These are phyloP conservation scores for Verticillium zaregamsianum DNA, from an alignment of 2,329 filamentous ascomycete genomes.

Conservation along the genomic window DNA sequence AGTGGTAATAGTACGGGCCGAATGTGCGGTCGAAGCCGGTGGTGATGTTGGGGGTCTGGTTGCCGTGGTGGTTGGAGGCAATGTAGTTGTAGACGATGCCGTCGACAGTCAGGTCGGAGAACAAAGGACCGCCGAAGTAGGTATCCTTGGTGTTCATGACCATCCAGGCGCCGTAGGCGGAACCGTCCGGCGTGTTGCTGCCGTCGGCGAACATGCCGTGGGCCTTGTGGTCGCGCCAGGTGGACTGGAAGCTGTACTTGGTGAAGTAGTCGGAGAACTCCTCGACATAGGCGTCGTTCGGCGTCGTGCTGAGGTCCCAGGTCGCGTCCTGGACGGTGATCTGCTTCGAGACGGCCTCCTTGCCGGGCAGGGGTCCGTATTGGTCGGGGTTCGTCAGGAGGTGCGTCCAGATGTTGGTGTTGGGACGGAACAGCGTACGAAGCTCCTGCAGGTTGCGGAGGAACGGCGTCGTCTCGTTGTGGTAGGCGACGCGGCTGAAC, in stretches of 20 bases:
- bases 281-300: conserved; percentile 47
- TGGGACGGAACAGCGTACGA: conserved; percentile 53
- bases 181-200: conserved; percentile 38
- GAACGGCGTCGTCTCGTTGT: conserved; percentile 49
- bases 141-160: conserved; percentile 58
- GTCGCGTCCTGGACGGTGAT: conserved; percentile 56
- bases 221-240: conserved; percentile 50
- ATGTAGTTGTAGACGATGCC: conserved; percentile 60
- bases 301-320: conserved; percentile 51
- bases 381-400: conserved; percentile 48
- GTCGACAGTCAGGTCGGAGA: conserved; percentile 56
- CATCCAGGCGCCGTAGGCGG: conserved; percentile 53
- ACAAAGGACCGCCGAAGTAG: conserved; percentile 53
- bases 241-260: conserved; percentile 56
- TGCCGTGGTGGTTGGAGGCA: conserved; percentile 56
- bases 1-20: conserved; percentile 56
- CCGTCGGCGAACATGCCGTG: conserved; percentile 40
- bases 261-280: conserved; percentile 56
- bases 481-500: conserved; percentile 51
- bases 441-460: conserved; percentile 55
- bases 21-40: conserved; percentile 59
- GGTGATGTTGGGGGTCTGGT: conserved; percentile 56
- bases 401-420: conserved; percentile 53
- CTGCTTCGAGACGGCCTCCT: conserved; percentile 32
- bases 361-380: conserved; percentile 47